phyloP scores from a whole-genome alignment of 169 alveolate species.

The Theileria orientalis region DNA sequence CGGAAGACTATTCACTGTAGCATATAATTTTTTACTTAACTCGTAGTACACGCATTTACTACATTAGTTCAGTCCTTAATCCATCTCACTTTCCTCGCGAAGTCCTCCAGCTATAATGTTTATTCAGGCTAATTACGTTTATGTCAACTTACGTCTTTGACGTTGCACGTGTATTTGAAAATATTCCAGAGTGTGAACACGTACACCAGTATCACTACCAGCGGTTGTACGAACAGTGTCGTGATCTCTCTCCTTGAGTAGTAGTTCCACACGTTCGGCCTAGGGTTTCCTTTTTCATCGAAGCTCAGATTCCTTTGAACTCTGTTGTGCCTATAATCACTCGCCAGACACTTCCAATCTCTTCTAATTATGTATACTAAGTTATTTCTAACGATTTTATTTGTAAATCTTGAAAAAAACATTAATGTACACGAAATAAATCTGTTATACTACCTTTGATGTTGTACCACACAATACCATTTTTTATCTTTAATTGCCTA shows the following conservation, averaged over 20 bases:
- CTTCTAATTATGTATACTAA: neutral
- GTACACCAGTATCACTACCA: slow-evolving; percentile 33
- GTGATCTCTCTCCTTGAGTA: slow-evolving; percentile 50
- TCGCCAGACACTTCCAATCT: neutral
- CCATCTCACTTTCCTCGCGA: slow-evolving; percentile 43
- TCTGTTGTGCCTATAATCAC: neutral
- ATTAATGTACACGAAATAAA: neutral
- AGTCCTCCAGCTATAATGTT: slow-evolving; percentile 27
- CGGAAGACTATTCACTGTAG: slow-evolving; percentile 28
- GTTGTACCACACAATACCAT: neutral
- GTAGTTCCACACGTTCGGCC: slow-evolving; percentile 45
- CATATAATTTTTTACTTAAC: neutral
- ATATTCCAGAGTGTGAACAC: slow-evolving; percentile 33
- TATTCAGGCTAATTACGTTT: neutral
- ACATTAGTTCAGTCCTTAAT: slow-evolving; percentile 6
- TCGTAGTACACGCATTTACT: neutral
- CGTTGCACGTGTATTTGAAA: slow-evolving; percentile 52
- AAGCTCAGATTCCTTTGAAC: neutral
- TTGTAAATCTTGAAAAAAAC: neutral
- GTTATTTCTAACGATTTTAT: neutral
- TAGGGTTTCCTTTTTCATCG: neutral
- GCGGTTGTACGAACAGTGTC: slow-evolving; percentile 57
- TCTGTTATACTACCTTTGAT: neutral
- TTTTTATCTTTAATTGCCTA: neutral
- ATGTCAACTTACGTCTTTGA: slow-evolving; percentile 27